These are phyloP conservation scores for Suillus luteus DNA, from an alignment of 768 basidiomycete species.

Conservation along the genomic window DNA sequence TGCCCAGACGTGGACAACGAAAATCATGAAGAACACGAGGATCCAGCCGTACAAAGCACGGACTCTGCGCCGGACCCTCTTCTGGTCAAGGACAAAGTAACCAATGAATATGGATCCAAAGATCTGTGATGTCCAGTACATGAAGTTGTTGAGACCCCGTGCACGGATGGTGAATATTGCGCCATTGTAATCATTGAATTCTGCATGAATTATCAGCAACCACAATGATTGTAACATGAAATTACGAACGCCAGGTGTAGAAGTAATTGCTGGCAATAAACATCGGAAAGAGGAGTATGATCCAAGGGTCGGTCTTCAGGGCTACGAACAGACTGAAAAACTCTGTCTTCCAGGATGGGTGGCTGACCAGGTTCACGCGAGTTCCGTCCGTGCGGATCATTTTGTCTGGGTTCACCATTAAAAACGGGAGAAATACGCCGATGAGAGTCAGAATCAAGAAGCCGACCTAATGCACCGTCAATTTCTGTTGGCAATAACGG, in stretches of 20 bases:
- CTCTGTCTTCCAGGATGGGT: conserved; percentile 79
- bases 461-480: conserved; percentile 50
- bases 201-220: conserved; percentile 36
- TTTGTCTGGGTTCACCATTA: conserved; percentile 71
- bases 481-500: conserved; percentile 1
- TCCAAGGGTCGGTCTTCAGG: conserved; percentile 68
- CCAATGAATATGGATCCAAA: conserved; percentile 76
- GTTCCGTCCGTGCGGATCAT: conserved; percentile 82
- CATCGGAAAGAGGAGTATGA: conserved; percentile 81
- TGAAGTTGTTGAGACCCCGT: conserved; percentile 73
- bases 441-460: conserved; percentile 74
- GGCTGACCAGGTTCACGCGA: conserved; percentile 55
- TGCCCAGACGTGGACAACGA: conserved; percentile 74
- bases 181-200: conserved; percentile 82
- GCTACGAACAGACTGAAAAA: conserved; percentile 67
- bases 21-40: conserved; percentile 64
- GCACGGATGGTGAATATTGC: conserved; percentile 79
- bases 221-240: background rate
- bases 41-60: conserved; percentile 75
- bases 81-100: conserved; percentile 60
- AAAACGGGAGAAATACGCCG: conserved; percentile 62
- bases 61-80: conserved; percentile 54
- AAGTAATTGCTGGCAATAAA: conserved; percentile 86
- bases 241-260: conserved; percentile 76
- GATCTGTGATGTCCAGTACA: conserved; percentile 82